Evolutionary conservation across 257 asterid genomes (phyloP).

Genomic region (Craterostigma plantagineum): DNA sequence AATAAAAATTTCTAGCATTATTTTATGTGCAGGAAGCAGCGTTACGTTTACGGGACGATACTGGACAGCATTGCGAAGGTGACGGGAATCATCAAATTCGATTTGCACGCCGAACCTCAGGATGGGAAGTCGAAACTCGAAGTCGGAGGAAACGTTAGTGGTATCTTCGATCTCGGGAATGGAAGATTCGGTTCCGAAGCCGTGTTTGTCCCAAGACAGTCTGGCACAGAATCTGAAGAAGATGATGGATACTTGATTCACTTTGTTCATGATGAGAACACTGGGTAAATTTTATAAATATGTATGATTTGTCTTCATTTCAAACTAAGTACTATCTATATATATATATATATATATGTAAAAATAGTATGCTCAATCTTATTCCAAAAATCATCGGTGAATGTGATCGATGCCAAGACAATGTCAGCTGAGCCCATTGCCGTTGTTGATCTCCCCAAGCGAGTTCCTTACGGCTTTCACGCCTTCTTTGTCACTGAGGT

Average conservation of each 20-base stretch:
- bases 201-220: conserved; percentile 58
- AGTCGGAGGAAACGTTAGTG: conserved; percentile 82
- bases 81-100: conserved; percentile 74
- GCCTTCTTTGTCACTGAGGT: conserved; percentile 94
- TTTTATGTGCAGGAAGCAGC: conserved; percentile 85
- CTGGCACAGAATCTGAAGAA: conserved; percentile 65
- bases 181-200: conserved; percentile 95
- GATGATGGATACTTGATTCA: conserved; percentile 94
- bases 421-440: conserved; percentile 88
- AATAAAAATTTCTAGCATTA: not conserved
- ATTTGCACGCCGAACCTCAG: conserved; percentile 76
- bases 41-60: conserved; percentile 69
- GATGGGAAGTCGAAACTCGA: conserved; percentile 66
- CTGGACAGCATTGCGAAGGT: conserved; percentile 75
- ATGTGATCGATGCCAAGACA: conserved; percentile 82
- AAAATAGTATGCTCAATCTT: not conserved
- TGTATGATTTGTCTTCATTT: not conserved
- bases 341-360: not conserved
- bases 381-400: conserved; percentile 57
- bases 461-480: conserved; percentile 95
- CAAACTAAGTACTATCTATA: no score
- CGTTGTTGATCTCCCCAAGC: conserved; percentile 49
- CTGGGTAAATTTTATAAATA: conserved; percentile 40
- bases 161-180: conserved; percentile 76
- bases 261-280: conserved; percentile 72